These are phyloP conservation scores for Coelomomyces lativittatus DNA, from an alignment of 371 early-diverging fungal species.

Conservation along the genomic window DNA sequence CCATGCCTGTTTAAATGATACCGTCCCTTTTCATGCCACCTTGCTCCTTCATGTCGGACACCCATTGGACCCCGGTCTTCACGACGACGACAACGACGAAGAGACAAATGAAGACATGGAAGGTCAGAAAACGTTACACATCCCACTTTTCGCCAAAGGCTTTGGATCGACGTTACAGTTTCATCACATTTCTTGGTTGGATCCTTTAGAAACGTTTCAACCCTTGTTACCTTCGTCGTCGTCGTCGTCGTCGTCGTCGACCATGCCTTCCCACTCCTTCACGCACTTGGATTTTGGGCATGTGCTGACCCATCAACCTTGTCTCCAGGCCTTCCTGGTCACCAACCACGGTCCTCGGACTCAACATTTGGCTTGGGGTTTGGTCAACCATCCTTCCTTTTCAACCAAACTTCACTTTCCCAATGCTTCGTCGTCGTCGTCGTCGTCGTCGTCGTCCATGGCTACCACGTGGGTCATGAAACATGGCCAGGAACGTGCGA, in stretches of 20 bases:
- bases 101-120: no score
- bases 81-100: no score
- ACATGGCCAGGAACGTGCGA: constrained; percentile 6
- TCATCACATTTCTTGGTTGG: no score
- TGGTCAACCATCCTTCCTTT: neutral
- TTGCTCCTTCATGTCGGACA: constrained; percentile 11
- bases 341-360: constrained; percentile 20
- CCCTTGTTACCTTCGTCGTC: no score
- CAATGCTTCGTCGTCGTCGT: no score
- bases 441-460: neutral
- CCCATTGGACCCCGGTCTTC: no score
- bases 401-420: no score
- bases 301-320: constrained; percentile 23
- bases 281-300: constrained; percentile 14
- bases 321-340: constrained; percentile 13
- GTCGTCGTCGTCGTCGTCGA: no score
- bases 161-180: neutral
- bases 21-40: constrained; percentile 21
- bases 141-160: neutral
- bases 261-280: neutral
- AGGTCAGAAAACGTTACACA: constrained; percentile 2
- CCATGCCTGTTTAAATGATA: constrained; percentile 25
- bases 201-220: no score
- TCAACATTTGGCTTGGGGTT: constrained; percentile 25
- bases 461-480: constrained; percentile 6